These are phyloP conservation scores for Eutypa lata DNA, from an alignment of 2,329 filamentous ascomycete genomes.

Conservation along the genomic window DNA sequence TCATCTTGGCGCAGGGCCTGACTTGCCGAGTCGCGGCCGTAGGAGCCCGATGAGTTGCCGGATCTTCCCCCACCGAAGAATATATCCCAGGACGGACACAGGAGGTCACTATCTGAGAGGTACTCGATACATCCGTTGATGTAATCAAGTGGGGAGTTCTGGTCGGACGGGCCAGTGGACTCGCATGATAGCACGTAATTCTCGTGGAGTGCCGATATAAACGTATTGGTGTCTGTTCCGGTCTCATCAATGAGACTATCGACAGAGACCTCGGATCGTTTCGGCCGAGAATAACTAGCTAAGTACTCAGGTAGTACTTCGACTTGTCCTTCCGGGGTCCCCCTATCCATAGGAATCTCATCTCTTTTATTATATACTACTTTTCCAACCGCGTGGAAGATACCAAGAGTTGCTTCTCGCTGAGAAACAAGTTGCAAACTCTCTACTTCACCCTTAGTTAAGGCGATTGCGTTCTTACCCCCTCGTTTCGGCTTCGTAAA, in stretches of 20 bases:
- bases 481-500: slow-evolving; percentile 67
- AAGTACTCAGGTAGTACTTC: slow-evolving; percentile 61
- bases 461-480: slow-evolving; percentile 49
- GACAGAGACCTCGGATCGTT: slow-evolving; percentile 62
- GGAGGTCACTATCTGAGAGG: slow-evolving; percentile 82
- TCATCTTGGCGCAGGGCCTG: slow-evolving; percentile 88
- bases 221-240: slow-evolving; percentile 87
- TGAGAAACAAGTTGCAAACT: slow-evolving; percentile 79
- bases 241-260: slow-evolving; percentile 87
- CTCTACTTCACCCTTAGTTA: slow-evolving; percentile 77
- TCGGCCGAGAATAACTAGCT: slow-evolving; percentile 54
- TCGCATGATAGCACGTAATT: slow-evolving; percentile 89
- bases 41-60: slow-evolving; percentile 40
- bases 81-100: slow-evolving; percentile 69
- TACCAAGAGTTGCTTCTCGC: slow-evolving; percentile 83
- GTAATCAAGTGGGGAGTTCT: slow-evolving; percentile 67
- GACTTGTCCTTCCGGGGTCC: slow-evolving; percentile 34
- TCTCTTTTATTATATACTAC: slow-evolving; percentile 94
- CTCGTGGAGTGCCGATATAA: slow-evolving; percentile 86
- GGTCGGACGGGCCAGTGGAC: slow-evolving; percentile 44
- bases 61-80: slow-evolving; percentile 62
- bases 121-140: slow-evolving; percentile 82
- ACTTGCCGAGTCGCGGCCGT: slow-evolving; percentile 55
- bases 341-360: slow-evolving; percentile 40
- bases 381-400: slow-evolving; percentile 95